Evolutionary conservation across 2,329 filamentous ascomycete genomes (phyloP).

Genomic region (Fusarium brevicatenulatum): DNA sequence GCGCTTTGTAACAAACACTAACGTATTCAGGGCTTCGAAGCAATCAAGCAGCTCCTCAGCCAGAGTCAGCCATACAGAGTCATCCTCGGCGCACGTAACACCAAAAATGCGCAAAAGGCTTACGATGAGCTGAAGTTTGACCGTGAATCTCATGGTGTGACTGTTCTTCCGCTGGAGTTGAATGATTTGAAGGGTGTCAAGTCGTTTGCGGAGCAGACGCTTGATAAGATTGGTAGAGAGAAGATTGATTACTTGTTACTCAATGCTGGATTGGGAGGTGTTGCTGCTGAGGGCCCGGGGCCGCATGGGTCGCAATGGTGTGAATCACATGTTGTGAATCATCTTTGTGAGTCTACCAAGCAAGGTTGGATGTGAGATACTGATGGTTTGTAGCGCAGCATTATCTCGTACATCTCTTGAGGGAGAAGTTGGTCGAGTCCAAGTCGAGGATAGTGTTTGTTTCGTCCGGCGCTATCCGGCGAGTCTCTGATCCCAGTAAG

Average conservation of each 20-base stretch:
- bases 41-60: constrained; percentile 61
- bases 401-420: constrained; percentile 61
- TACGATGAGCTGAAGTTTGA: constrained; percentile 57
- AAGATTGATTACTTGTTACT: no score
- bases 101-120: constrained; percentile 52
- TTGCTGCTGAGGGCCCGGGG: constrained; percentile 15
- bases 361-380: no score
- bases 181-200: constrained; percentile 56
- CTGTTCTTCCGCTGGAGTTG: constrained; percentile 61
- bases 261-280: no score
- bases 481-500: constrained; percentile 53
- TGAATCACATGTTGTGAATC: constrained; percentile 62
- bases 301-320: constrained; percentile 60
- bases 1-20: not conserved
- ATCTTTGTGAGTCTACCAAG: constrained; percentile 62
- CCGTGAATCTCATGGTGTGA: constrained; percentile 52
- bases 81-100: constrained; percentile 62
- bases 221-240: no score
- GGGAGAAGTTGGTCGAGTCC: constrained; percentile 58
- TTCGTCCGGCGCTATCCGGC: constrained; percentile 60
- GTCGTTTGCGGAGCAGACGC: no score
- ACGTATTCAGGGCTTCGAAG: constrained; percentile 59
- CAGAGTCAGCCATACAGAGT: constrained; percentile 58
- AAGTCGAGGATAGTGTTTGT: constrained; percentile 60
- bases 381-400: constrained; percentile 57